Evolutionary conservation across 2,329 filamentous ascomycete genomes (phyloP).

Genomic region (Paradendryphiella salina): DNA sequence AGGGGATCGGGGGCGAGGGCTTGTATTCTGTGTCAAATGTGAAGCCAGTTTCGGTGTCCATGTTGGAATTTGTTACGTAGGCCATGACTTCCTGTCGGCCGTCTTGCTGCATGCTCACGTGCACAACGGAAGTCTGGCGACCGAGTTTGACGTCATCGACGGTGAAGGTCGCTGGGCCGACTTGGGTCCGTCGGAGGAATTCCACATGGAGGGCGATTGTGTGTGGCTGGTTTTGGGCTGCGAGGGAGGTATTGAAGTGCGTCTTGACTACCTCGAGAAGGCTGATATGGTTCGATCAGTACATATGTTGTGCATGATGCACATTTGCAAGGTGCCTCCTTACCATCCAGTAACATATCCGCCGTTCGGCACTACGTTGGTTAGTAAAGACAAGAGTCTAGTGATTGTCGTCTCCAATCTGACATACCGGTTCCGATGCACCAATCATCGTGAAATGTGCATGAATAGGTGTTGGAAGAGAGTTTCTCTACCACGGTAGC

Average conservation of each 20-base stretch:
- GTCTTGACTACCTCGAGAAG: conserved; percentile 62
- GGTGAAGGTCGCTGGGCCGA: conserved; percentile 60
- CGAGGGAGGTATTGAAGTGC: conserved; percentile 63
- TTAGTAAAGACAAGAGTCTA: conserved; percentile 4
- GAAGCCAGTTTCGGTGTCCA: conserved; percentile 61
- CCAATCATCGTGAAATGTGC: conserved; percentile 62
- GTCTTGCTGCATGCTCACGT: conserved; percentile 62
- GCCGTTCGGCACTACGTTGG: conserved; percentile 65
- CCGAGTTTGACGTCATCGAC: conserved; percentile 68
- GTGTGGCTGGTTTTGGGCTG: conserved; percentile 62
- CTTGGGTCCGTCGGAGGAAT: conserved; percentile 66
- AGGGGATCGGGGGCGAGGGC: conserved; percentile 52
- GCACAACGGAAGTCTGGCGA: conserved; percentile 64
- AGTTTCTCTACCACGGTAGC: conserved; percentile 55
- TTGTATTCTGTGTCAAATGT: conserved; percentile 60
- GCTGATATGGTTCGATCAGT: conserved; percentile 25
- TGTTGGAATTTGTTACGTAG: conserved; percentile 68
- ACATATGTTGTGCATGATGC: background rate
- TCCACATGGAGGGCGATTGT: conserved; percentile 67
- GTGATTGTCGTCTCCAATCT: background rate
- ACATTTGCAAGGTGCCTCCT: background rate
- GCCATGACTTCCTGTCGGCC: conserved; percentile 64
- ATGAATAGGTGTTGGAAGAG: conserved; percentile 62
- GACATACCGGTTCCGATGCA: conserved; percentile 64
- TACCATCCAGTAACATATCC: conserved; percentile 65